These are phyloP conservation scores for Haplosporangium gracile DNA, from an alignment of 192 early-diverging fungal genomes.

Conservation along the genomic window DNA sequence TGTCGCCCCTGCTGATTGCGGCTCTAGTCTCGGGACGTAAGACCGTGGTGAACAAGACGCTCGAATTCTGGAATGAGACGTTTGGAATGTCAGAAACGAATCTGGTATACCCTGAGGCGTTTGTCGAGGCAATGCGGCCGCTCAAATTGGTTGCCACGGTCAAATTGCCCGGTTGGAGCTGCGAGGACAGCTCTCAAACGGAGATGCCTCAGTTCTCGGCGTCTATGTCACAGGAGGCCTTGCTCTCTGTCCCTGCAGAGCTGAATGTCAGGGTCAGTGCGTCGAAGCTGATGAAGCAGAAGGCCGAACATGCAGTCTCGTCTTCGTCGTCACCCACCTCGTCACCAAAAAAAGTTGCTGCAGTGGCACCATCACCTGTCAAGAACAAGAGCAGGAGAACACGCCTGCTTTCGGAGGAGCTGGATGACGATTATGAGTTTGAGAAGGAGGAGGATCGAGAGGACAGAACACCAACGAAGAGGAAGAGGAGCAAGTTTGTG, in stretches of 20 bases:
- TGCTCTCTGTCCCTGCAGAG: slow-evolving; percentile 26
- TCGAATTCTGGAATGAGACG: slow-evolving; percentile 47
- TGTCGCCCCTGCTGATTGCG: slow-evolving; percentile 17
- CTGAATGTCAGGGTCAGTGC: slow-evolving; percentile 4
- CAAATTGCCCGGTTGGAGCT: slow-evolving; percentile 28
- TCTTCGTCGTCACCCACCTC: background rate
- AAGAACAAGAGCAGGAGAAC: background rate
- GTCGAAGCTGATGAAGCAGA: slow-evolving; percentile 21
- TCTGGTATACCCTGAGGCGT: slow-evolving; percentile 20
- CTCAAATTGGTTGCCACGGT: slow-evolving; percentile 34
- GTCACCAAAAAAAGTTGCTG: background rate
- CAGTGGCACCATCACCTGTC: background rate
- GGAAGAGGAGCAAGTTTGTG: slow-evolving; percentile 8
- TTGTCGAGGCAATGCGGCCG: slow-evolving; percentile 22
- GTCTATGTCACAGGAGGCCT: slow-evolving; percentile 29
- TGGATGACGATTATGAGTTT: background rate
- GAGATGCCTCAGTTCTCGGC: slow-evolving; percentile 26
- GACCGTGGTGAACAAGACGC: slow-evolving; percentile 26
- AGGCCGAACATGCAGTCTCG: slow-evolving; percentile 3
- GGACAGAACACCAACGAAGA: slow-evolving; percentile 1
- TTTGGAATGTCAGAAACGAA: slow-evolving; percentile 9
- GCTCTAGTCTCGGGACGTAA: slow-evolving; percentile 29
- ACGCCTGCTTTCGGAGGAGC: background rate
- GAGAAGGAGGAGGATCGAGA: background rate
- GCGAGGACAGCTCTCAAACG: slow-evolving; percentile 25